phyloP scores from a whole-genome alignment of 768 basidiomycete species.

The Glaciozyma antarctica region DNA sequence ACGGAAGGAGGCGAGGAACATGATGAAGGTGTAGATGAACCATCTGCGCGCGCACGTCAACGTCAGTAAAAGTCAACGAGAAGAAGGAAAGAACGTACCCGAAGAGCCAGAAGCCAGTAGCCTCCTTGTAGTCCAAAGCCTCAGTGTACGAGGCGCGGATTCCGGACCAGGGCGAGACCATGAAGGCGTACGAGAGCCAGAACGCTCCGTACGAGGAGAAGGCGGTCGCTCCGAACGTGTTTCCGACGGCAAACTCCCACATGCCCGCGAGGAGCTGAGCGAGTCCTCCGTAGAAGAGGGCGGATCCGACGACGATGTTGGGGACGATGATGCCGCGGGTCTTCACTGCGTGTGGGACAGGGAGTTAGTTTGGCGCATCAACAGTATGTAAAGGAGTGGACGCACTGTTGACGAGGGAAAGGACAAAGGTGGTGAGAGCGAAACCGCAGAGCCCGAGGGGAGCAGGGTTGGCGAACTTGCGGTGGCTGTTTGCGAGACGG shows the following conservation, averaged over 20 bases:
- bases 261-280: conserved; percentile 35
- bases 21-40: conserved; percentile 45
- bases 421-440: conserved; percentile 39
- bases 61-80: neutral
- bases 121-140: conserved; percentile 46
- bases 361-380: too few relatives aligned
- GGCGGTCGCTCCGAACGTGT: conserved; percentile 39
- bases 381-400: neutral
- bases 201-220: conserved; percentile 67
- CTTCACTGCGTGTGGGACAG: conserved; percentile 24
- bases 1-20: conserved; percentile 35
- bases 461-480: conserved; percentile 1
- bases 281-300: conserved; percentile 25
- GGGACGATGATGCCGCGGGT: conserved; percentile 31
- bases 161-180: conserved; percentile 62
- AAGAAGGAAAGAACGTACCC: conserved; percentile 44
- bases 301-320: conserved; percentile 28
- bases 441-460: conserved; percentile 30
- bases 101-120: conserved; percentile 59
- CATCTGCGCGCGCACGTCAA: neutral
- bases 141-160: conserved; percentile 49
- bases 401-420: conserved; percentile 25
- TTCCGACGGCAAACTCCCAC: conserved; percentile 39
- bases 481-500: too few relatives aligned
- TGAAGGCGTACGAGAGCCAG: conserved; percentile 68